Percentiles rank a stretch among this genome's conserved stretches.
Conservation (phyloP, 2,329 filamentous ascomycete species). For the Bipolaris bicolor region DNA sequence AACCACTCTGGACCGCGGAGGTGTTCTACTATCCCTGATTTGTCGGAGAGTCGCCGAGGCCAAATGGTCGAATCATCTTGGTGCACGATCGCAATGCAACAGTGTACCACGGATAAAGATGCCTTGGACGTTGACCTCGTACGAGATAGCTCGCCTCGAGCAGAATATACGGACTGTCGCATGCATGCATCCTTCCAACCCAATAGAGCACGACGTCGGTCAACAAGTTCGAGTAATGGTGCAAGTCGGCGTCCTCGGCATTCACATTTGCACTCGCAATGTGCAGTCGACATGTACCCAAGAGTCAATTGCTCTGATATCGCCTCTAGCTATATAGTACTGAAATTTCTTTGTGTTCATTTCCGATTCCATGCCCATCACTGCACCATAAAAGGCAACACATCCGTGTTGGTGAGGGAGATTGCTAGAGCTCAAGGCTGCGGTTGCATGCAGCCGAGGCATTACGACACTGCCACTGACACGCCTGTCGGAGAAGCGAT, state of each 20-base stretch:
- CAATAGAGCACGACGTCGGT: neutral
- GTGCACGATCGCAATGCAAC: neutral
- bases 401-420: neutral
- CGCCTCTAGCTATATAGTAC: neutral
- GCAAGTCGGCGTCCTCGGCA: neutral
- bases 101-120: neutral
- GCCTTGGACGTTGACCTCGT: neutral
- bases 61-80: neutral
- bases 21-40: neutral
- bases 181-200: slow-evolving; percentile 4
- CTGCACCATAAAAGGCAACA: neutral
- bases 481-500: slow-evolving; percentile 1
- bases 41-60: neutral
- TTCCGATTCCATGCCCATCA: neutral
- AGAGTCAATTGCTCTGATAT: neutral
- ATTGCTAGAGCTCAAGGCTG: slow-evolving; percentile 1
- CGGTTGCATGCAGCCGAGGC: slow-evolving; percentile 13
- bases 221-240: neutral
- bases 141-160: neutral
- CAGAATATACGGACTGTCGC: neutral
- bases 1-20: neutral
- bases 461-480: slow-evolving; percentile 7
- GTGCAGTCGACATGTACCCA: neutral
- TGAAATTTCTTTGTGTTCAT: neutral
- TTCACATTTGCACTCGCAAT: neutral